A percentile compares a stretch with the other conserved stretches of the same genome.
phyloP scores from a whole-genome alignment of 345 rosid species.

The Arabis hirsuta region DNA sequence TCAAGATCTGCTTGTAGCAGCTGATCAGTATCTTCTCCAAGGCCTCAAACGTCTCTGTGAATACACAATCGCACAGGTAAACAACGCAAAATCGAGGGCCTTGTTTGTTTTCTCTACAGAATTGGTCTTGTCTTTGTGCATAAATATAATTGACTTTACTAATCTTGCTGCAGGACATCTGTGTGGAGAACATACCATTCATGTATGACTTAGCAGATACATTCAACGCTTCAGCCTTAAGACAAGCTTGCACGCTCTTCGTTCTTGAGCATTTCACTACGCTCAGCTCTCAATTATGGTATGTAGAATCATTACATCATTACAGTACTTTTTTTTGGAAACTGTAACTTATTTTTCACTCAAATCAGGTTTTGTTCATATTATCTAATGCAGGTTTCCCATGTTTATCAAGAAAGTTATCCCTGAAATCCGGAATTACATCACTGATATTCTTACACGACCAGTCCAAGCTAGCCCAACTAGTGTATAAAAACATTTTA shows the following conservation, averaged over 20 bases:
- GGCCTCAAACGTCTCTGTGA: constrained; percentile 80
- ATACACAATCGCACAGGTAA: constrained; percentile 69
- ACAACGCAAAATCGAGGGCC: not conserved
- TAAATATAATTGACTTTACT: not conserved
- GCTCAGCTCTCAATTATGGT: constrained; percentile 67
- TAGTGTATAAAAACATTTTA: constrained; percentile 37
- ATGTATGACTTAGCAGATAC: constrained; percentile 76
- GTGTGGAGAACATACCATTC: constrained; percentile 55
- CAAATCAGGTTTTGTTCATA: not conserved
- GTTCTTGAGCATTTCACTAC: constrained; percentile 57
- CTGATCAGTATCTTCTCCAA: constrained; percentile 79
- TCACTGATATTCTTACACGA: constrained; percentile 50
- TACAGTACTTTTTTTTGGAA: not conserved
- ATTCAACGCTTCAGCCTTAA: constrained; percentile 61
- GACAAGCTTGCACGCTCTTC: constrained; percentile 67
- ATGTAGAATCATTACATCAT: constrained; percentile 16
- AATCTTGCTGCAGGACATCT: constrained; percentile 55
- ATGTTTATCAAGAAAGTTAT: constrained; percentile 48
- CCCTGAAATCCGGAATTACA: constrained; percentile 59
- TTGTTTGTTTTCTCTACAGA: not conserved
- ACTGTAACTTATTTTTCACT: not conserved
- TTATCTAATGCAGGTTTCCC: constrained; percentile 51
- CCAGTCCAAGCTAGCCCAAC: constrained; percentile 41
- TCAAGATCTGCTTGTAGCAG: constrained; percentile 75
- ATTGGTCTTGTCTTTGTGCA: not conserved